Evolutionary conservation across 2,329 filamentous ascomycete genomes (phyloP).

Genomic region (Macrophomina tecta): DNA sequence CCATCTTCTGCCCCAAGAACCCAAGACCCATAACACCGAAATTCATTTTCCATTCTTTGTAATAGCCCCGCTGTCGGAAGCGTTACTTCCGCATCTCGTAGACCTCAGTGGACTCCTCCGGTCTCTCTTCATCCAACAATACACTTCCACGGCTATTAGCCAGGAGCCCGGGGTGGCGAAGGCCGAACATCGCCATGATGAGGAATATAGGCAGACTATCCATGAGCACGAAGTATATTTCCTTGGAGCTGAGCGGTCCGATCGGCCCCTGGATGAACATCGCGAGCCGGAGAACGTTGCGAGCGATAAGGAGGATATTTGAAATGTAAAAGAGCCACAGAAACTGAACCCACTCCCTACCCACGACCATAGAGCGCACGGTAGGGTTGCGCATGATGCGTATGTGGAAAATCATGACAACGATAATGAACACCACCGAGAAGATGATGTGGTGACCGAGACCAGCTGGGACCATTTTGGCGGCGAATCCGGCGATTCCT

Average conservation of each 20-base stretch:
- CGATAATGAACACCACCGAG: slow-evolving; percentile 56
- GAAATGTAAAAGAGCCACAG: background rate
- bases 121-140: background rate
- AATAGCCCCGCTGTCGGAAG: background rate
- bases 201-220: background rate
- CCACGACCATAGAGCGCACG: background rate
- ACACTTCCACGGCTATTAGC: background rate
- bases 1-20: background rate
- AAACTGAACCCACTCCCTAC: background rate
- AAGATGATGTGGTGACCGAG: slow-evolving; percentile 38
- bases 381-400: slow-evolving; percentile 35
- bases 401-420: slow-evolving; percentile 38
- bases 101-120: background rate
- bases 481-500: background rate
- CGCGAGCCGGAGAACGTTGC: background rate
- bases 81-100: background rate
- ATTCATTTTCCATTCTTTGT: background rate
- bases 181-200: background rate
- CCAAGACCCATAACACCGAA: background rate
- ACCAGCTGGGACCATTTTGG: background rate
- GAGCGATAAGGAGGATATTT: background rate
- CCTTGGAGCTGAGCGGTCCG: background rate
- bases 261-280: background rate
- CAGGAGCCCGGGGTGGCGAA: background rate
- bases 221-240: background rate